Base-by-base conservation (phyloP, 2,329 filamentous ascomycete genomes). In the Fusarium decemcellulare region DNA sequence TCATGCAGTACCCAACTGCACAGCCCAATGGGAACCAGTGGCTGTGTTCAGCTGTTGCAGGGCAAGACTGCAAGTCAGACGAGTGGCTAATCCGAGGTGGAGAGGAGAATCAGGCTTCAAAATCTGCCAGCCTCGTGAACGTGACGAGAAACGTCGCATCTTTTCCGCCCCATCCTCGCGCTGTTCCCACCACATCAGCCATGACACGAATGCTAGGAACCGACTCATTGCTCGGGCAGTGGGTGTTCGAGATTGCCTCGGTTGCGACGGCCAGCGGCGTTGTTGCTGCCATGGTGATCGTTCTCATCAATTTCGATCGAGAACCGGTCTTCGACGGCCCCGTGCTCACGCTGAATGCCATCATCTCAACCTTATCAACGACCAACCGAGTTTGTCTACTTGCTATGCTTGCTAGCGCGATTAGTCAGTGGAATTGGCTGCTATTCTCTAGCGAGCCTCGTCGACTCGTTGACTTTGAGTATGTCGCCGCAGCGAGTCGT, bases 341-440 rank as follows among this genome's bases (percentile, higher is more conserved):
- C 10, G 52, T 59, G 27, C 18, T 63, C 8, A 68, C 62, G 1
- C 65, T 70, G 14, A 70, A 70, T 34, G 59, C 62, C 27, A 30
- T 70, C 29, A 47, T 70, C n/a, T 63, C 67, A 5, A 47, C 59
- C 4, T 50, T 68, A 10, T 70, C 67, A 2, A 70, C 65, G 0
- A 48, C 59, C 2, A 68, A 61, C 30, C 58, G 61, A 42, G 65
- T 54, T 12, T 27, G 51, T 3, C 47, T 68, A 9, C 29, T 68
- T 10, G 47, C 56, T 14, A 58, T 53, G 30, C 11, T 67, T 16
- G 62, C 65, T 12, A 68, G 61, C 14, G 42, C 52, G 10, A 63
- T 70, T 2, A 66, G 65, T 15, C 61, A 68, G n/a, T 57, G 59
- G 27, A 68, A 65, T 15, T 70, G 67, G 67, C 29, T 68, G 7